Conservation (phyloP, 2,329 filamentous ascomycete species). For the Alternaria gansuensis region DNA sequence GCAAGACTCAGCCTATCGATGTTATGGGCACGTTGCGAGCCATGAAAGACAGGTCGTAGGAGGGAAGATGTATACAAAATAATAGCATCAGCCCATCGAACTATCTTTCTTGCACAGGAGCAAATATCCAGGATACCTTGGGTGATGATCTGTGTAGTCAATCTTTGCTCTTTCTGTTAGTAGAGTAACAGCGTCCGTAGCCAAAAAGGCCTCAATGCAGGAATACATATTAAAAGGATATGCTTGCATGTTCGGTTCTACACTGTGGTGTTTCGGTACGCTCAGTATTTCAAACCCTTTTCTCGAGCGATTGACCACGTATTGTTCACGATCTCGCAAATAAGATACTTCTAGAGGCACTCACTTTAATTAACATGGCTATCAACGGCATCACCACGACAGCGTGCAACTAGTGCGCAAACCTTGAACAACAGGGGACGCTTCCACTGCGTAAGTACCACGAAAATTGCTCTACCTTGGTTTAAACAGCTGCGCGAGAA, state of each 20-base stretch:
- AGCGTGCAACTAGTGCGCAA: not conserved
- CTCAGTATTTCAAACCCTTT: not conserved
- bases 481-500: not conserved
- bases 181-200: not conserved
- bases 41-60: slow-evolving; percentile 75
- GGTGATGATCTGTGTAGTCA: not conserved
- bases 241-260: not conserved
- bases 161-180: not conserved
- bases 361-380: not conserved
- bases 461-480: not conserved
- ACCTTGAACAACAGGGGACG: not conserved
- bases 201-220: not conserved
- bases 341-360: not conserved
- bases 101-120: not conserved
- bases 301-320: not conserved
- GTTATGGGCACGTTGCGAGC: slow-evolving; percentile 88
- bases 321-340: not conserved
- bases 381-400: not conserved
- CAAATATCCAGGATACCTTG: not conserved
- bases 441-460: not conserved
- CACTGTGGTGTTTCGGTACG: not conserved
- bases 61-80: not conserved
- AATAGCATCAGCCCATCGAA: not conserved
- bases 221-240: not conserved
- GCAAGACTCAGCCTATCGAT: slow-evolving; percentile 78